Conservation (phyloP, 805 yeast genomes). For the Wickerhamiella hasegawae region DNA sequence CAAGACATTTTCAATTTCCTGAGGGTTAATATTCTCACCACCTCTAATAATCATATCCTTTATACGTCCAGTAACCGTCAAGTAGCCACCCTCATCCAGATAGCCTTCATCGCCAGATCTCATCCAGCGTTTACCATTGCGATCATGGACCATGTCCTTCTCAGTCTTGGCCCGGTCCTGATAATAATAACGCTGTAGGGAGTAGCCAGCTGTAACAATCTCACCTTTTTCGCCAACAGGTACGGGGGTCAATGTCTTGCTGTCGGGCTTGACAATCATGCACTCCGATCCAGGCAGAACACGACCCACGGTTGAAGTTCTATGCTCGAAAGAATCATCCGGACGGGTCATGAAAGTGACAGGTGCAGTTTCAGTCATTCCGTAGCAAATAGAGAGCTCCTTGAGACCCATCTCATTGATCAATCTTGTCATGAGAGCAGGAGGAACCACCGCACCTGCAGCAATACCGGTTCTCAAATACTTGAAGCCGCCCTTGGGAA, state of each 20-base stretch:
- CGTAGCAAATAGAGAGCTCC: conserved; percentile 19
- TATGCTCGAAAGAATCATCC: conserved; percentile 14
- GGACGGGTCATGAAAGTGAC: conserved; percentile 19
- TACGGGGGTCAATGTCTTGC: conserved; percentile 11
- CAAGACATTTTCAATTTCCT: conserved; percentile 18
- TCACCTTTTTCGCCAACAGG: conserved; percentile 16
- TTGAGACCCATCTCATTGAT: conserved; percentile 10
- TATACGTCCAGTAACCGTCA: conserved; percentile 19
- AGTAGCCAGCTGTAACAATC: conserved; percentile 18
- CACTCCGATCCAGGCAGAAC: conserved; percentile 7
- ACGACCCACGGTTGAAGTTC: conserved; percentile 16
- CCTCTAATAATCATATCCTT: conserved; percentile 21
- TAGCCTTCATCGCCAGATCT: conserved; percentile 20
- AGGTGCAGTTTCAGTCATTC: conserved; percentile 21
- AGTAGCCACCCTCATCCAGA: conserved; percentile 17
- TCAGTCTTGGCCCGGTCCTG: conserved; percentile 15
- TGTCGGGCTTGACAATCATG: conserved; percentile 13
- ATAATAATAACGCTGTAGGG: conserved; percentile 15
- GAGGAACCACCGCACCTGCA: conserved; percentile 21
- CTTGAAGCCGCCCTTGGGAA: conserved; percentile 12
- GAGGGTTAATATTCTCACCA: conserved; percentile 20
- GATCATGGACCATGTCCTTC: conserved; percentile 15
- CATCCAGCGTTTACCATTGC: conserved; percentile 18
- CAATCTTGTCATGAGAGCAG: conserved; percentile 17
- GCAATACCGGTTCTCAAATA: conserved; percentile 19